Evolutionary conservation across 108 stramenopile genomes (phyloP), one percentile per base, ranked within the genome.

Genomic region (Conticribra weissflogii): DNA sequence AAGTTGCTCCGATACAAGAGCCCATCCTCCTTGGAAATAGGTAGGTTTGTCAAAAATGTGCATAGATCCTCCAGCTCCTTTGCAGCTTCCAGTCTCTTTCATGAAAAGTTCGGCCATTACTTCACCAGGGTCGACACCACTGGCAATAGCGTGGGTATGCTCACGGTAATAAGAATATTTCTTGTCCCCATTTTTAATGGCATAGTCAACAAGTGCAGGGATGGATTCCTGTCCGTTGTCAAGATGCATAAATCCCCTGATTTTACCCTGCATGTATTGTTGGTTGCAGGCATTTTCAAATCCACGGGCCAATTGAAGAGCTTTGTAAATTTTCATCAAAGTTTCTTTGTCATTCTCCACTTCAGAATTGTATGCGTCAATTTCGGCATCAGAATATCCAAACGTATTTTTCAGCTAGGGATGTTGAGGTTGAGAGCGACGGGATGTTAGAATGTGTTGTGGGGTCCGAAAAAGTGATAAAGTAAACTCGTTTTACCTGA

Each of bases 251-350:
- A 98, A 98, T 47, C 98, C 98, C 66, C 98, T 90, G 56, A 96
- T 96, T 73, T 91, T 94, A 34, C 94, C 96, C 64, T 97, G 96
- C 98, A 98, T 98, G 88, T 98, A 98, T 36, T 94, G 90, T 74
- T 97, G 97, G 83, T 97, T 97, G 88, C 98, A 98, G 41, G 98
- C 96, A 75, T 98, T 98, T 68, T 98, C 98, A 64, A 98, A 98
- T 55, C 86, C 89, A 51, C 98, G 90, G 31, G 91, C 91, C 82
- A 97, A 54, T 67, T 90, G 85, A 85, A 97, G 92, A 55, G 91
- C 83, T 58, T 89, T 88, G 90, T 97, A 95, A 31, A 89, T 58
- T 54, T 93, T 76, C 66, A 92, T 59, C 28, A 97, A 80, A 12
- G 55, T 79, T 23, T 90, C 90, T 74, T 97, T 95, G 82, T 86